Percentiles rank a stretch among this genome's conserved stretches.
These are phyloP conservation scores for Tulasnella sp. DNA, from an alignment of 768 basidiomycete genomes.

Conservation along the genomic window DNA sequence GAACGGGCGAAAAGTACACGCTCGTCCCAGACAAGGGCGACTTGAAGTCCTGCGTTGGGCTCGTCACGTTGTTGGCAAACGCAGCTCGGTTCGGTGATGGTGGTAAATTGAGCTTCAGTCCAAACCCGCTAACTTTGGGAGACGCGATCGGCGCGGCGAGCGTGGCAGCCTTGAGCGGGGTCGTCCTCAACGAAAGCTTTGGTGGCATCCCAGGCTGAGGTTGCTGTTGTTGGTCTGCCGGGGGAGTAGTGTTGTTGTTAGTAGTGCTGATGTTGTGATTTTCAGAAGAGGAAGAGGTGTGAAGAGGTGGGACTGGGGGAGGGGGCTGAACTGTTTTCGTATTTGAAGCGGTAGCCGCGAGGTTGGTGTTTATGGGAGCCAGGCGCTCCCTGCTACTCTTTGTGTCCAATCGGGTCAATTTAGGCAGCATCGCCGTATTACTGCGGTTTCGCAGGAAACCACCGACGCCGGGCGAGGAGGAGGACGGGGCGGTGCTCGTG, in stretches of 20 bases:
- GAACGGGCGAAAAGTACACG: slow-evolving; percentile 16
- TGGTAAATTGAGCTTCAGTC: not conserved
- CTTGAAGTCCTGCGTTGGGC: slow-evolving; percentile 2
- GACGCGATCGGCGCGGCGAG: slow-evolving; percentile 16
- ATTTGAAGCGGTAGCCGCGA: not conserved
- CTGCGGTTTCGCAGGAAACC: not conserved
- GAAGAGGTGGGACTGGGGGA: slow-evolving; percentile 7
- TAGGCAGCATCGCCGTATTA: slow-evolving; percentile 16
- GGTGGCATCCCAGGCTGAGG: slow-evolving; percentile 17
- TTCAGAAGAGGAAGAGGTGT: not conserved
- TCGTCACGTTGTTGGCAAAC: not conserved
- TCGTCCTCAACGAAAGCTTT: slow-evolving; percentile 20
- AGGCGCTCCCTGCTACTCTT: not conserved
- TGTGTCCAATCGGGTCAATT: slow-evolving; percentile 8
- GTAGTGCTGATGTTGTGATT: not conserved
- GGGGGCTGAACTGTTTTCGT: slow-evolving; percentile 6
- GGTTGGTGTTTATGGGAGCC: slow-evolving; percentile 17
- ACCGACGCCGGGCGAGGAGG: not conserved
- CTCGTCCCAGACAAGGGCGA: slow-evolving; percentile 15
- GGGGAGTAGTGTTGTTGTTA: not conserved
- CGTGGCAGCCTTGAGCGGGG: slow-evolving; percentile 17
- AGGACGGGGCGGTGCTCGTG: not conserved
- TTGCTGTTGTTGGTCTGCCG: not conserved
- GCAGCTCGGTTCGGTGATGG: not conserved
- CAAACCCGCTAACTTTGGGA: not conserved